Evolutionary conservation across 371 early-diverging fungal genomes (phyloP).

Genomic region (Mortierella sp.): DNA sequence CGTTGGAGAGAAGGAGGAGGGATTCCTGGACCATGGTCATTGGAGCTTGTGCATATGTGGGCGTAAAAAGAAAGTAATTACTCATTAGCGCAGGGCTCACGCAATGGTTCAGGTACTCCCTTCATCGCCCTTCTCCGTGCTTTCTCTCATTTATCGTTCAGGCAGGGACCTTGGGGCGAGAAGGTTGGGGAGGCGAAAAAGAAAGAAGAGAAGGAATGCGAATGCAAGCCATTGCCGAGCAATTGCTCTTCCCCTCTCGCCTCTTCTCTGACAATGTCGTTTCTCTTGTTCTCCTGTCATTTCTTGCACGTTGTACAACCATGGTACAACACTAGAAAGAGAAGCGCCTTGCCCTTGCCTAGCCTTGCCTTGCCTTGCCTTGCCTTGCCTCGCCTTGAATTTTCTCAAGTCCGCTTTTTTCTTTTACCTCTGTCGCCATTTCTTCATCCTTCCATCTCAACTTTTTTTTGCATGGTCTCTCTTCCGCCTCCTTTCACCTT

Average conservation of each 20-base stretch:
- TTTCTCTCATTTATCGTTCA: background rate
- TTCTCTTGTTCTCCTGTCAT: background rate
- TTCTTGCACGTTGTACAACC: background rate
- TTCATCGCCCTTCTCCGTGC: background rate
- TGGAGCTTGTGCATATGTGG: background rate
- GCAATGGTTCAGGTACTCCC: background rate
- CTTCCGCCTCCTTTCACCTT: too few species aligned
- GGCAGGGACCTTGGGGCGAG: slow-evolving; percentile 13
- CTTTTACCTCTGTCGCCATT: background rate
- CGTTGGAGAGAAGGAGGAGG: background rate
- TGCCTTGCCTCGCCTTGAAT: background rate
- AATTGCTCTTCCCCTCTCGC: background rate
- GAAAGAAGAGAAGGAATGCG: background rate
- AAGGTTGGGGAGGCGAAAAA: background rate
- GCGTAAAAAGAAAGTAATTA: background rate
- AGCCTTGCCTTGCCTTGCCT: background rate
- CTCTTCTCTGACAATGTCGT: background rate
- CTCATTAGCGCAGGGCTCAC: background rate
- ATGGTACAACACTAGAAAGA: background rate
- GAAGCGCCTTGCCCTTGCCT: background rate
- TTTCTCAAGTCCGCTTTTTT: background rate
- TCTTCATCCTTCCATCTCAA: background rate
- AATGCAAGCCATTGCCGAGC: background rate
- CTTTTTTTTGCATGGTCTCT: background rate
- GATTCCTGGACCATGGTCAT: background rate